Base-by-base conservation (phyloP, 495 filamentous ascomycete species). In the Hyaloscypha variabilis region DNA sequence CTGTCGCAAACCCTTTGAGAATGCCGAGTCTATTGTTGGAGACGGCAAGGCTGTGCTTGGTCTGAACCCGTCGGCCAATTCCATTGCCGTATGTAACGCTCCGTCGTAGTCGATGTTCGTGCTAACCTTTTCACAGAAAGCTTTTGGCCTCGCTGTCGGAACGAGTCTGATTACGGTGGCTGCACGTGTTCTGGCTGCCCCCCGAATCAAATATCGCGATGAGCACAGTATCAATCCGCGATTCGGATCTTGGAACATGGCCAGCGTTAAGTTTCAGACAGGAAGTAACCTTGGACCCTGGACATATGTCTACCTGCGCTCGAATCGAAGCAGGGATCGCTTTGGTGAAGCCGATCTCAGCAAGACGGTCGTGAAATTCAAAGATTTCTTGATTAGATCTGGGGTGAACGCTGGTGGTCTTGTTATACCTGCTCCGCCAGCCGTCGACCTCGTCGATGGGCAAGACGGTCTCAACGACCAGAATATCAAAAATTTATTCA, bases 1-100 rank as follows among this genome's bases (percentile, higher is more conserved):
- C 1, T 90, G 88, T 36, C 83, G 90, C 14, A 74, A 75, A 11
- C 90, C 92, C 0, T 79, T 75, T 0, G 76, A 81, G 39, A 96
- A 96, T 68, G 90, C 89, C 0, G 62, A 77, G 21, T 89, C 87
- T 0, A 89, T 97, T 69, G 77, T 83, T 2, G 79, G 71, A 1
- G 76, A 81, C 10, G 91, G 87, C 23, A 79, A 78, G 2, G 60
- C 69, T 1, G 71, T 85, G 6, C 74, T 89, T 46, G 79, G 83
- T 8, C 64, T 87, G 8, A 68, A 75, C 10, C 75, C 14, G 55
- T 68, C 23, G 73, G 71, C 49, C 21, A 69, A 65, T 52, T 14
- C 67, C 0, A 74, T 72, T 51, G 52, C 75, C 56, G 78, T 76
- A 71, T 77, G 71, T 63, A 31, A 13, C 24, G 6, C 63, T 39